Evolutionary conservation across 31 red algal genomes (phyloP), one percentile per base, ranked within the genome.

Genomic region (Endocladia muricata): DNA sequence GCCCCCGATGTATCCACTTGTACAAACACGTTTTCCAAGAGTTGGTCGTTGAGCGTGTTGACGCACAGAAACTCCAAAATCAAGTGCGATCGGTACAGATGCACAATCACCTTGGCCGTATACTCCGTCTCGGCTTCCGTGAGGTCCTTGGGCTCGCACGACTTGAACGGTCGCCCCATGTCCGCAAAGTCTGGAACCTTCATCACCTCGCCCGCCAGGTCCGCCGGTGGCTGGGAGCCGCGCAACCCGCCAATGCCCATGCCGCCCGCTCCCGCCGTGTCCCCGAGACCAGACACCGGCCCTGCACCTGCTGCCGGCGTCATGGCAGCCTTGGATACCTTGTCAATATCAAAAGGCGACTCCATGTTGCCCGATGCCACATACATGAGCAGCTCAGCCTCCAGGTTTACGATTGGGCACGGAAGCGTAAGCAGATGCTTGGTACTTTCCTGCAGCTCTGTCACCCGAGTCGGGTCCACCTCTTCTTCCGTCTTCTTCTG

Each of bases 71-170:
- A 98, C 76, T 98, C 76, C 21, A 98, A 34, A n/a, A 98, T 74
- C 30, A 98, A 77, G 31, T 84, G 71, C 8, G 28, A 41, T 7
- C 36, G 32, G 52, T 87, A 98, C 56, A 94, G 55, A 67, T 98
- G 90, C 36, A 91, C 89, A 39, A 90, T 72, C 2, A 62, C 79
- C 39, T 73, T 67, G 11, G 89, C 96, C 22, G 70, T 78, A 73
- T 95, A 99, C 56, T 99, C 96, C 5, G 93, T 90, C 44, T 99
- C 96, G 28, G 81, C 77, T 61, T 99, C 96, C 21, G 96, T 99
- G 5, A 99, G 86, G 51, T 92, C 92, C 47, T 85, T 66, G 5
- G 86, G 61, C 30, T 83, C 7, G 37, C 79, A 90, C 6, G 82
- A 88, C 76, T 95, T 95, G 74, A 99, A 94, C 6, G 92, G 92